Percentiles rank a stretch among this genome's conserved stretches.
These are phyloP conservation scores for Hericium alpestre DNA, from an alignment of 768 basidiomycete genomes.

Conservation along the genomic window DNA sequence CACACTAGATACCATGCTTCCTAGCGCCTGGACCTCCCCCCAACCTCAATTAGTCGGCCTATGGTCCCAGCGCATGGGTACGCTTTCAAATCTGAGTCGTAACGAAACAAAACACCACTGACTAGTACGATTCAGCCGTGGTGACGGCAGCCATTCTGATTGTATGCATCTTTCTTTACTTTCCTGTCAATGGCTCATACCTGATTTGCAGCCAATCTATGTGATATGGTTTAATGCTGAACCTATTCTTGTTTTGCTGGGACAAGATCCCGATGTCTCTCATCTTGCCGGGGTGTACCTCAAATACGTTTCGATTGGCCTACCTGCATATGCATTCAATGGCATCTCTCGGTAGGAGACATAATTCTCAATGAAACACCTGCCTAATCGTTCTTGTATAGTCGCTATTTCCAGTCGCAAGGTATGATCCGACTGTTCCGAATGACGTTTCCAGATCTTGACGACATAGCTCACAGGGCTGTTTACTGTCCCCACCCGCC, in stretches of 20 bases:
- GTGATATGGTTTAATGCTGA: slow-evolving; percentile 81
- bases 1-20: slow-evolving; percentile 86
- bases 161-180: slow-evolving; percentile 30
- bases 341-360: slow-evolving; percentile 35
- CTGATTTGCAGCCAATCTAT: slow-evolving; percentile 35
- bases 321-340: slow-evolving; percentile 66
- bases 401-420: slow-evolving; percentile 78
- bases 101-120: neutral
- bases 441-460: neutral
- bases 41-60: slow-evolving; percentile 79
- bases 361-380: neutral
- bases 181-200: neutral
- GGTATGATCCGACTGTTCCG: slow-evolving; percentile 25
- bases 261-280: slow-evolving; percentile 80
- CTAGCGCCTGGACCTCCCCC: slow-evolving; percentile 87
- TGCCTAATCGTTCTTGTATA: slow-evolving; percentile 13
- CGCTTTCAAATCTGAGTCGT: slow-evolving; percentile 16
- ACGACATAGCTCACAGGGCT: slow-evolving; percentile 35
- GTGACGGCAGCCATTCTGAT: slow-evolving; percentile 48
- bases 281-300: slow-evolving; percentile 68
- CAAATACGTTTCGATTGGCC: slow-evolving; percentile 61
- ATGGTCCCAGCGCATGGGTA: slow-evolving; percentile 85
- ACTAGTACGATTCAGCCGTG: slow-evolving; percentile 33
- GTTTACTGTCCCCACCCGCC: slow-evolving; percentile 76
- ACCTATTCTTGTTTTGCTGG: slow-evolving; percentile 57